phyloP scores from a whole-genome alignment of 352 stramenopile species.

The Phytophthora pluvialis region DNA sequence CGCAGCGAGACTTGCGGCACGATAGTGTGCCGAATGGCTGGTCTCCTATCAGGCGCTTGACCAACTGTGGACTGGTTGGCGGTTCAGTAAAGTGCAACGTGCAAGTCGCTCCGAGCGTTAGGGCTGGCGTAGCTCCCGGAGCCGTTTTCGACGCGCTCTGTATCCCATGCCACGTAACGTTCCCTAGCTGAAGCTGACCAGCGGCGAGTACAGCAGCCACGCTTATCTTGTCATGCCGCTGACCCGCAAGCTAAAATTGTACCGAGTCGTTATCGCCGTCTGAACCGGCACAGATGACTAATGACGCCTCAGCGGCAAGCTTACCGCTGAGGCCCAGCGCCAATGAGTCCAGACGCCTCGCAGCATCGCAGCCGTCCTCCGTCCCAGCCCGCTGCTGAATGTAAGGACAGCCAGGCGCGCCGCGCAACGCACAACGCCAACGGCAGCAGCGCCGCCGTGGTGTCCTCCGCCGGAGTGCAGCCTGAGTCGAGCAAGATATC shows the following conservation, averaged over 20 bases:
- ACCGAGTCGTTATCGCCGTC: conserved; percentile 13
- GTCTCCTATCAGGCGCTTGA: neutral
- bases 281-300: conserved; percentile 16
- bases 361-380: conserved; percentile 24
- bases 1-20: no score
- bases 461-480: conserved; percentile 7
- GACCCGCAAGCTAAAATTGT: conserved; percentile 15
- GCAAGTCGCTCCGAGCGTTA: conserved; percentile 8
- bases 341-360: conserved; percentile 32
- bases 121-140: neutral
- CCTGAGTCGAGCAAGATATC: conserved; percentile 24
- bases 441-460: conserved; percentile 4
- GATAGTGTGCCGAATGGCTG: no score
- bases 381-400: conserved; percentile 19
- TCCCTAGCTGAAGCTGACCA: conserved; percentile 12
- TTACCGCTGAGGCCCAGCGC: conserved; percentile 1
- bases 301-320: conserved; percentile 2
- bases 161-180: conserved; percentile 19
- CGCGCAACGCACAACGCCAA: conserved; percentile 7
- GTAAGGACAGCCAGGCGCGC: conserved; percentile 1
- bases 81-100: conserved; percentile 10
- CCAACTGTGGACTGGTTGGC: conserved; percentile 16
- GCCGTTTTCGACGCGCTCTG: conserved; percentile 19
- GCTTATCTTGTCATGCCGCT: conserved; percentile 1
- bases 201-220: neutral